Evolutionary conservation across 441 rosid species (phyloP), one percentile per base, ranked within the genome.

Genomic region (Bocquillonia castaneifolia): DNA sequence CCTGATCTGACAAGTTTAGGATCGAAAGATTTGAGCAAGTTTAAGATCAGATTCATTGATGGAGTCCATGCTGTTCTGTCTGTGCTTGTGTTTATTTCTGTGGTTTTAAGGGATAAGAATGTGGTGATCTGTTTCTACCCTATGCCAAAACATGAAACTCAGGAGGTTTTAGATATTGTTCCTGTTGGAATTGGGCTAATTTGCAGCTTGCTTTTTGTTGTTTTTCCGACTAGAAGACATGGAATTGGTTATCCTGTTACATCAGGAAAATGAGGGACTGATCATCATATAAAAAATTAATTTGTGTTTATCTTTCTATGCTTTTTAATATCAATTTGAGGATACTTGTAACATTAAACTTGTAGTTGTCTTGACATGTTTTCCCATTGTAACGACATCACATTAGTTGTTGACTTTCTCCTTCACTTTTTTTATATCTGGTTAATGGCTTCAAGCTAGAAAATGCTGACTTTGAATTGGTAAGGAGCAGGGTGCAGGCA

Each of bases 171-270:
- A 70, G 72, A 87, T 17, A 74, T 84, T 36, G 71, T 84, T 73
- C 98, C 98, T 0, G 77, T 91, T 20, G 93, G 82, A 29, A 62
- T 87, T 54, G 98, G 97, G 13, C 76, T 83, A 45, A 54, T 88
- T 12, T 81, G 93, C 63, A 84, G 95, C 74, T 78, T 88, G 83
- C 28, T 91, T 73, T 93, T 91, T 17, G 83, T 86, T 32, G 75
- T 77, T 20, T 93, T 93, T 67, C 99, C 99, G 0, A 84, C 95
- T 28, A 83, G 73, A 65, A 86, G 96, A 63, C 95, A 89, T 59
- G 99, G 99, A 14, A 87, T 91, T 59, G 99, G 99, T 29, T 93
- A 86, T 65, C 92, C 96, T 13, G 58, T 88, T 47, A 82, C 92
- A 3, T 14, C 85, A 0, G 85, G 73, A 50, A 74, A 78, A 66